Conservation (phyloP, 1,284 basidiomycete genomes). For the Schizophyllum amplum region DNA sequence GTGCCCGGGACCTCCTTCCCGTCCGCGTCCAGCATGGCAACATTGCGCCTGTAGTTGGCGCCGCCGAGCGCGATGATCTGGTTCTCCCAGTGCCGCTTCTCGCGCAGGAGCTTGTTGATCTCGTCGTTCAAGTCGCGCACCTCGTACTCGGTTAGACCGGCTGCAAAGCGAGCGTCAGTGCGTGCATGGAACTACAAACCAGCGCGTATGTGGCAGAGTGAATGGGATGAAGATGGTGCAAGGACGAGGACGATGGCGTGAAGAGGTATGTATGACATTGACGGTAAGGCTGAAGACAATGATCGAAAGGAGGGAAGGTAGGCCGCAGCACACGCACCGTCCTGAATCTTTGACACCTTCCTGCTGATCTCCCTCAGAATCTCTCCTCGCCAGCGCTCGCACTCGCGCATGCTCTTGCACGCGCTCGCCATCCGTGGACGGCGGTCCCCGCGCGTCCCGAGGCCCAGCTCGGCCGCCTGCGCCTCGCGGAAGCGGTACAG, state of each 20-base stretch:
- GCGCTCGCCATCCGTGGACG: slow-evolving; percentile 86
- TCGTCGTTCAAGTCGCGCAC: slow-evolving; percentile 96
- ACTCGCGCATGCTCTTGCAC: slow-evolving; percentile 88
- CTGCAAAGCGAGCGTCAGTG: no score
- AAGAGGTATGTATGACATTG: no score
- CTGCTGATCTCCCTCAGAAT: slow-evolving; percentile 90
- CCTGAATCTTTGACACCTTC: slow-evolving; percentile 97
- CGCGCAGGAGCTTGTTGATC: slow-evolving; percentile 92
- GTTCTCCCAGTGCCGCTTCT: slow-evolving; percentile 97
- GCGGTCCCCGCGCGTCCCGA: slow-evolving; percentile 73
- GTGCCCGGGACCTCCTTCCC: slow-evolving; percentile 93
- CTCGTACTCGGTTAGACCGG: slow-evolving; percentile 92
- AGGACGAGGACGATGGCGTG: slow-evolving; percentile 2
- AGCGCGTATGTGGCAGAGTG: no score
- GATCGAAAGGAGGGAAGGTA: neutral
- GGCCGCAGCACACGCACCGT: slow-evolving; percentile 49
- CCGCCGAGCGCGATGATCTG: slow-evolving; percentile 94
- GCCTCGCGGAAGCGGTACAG: slow-evolving; percentile 97
- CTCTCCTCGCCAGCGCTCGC: slow-evolving; percentile 94
- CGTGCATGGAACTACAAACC: no score
- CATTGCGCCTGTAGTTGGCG: slow-evolving; percentile 91
- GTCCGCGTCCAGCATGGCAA: slow-evolving; percentile 88
- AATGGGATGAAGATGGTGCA: slow-evolving; percentile 1
- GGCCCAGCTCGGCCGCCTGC: slow-evolving; percentile 90
- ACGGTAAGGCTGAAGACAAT: slow-evolving; percentile 1